Conservation (phyloP, 305 asterid species). For the Fraxinus greggii region DNA sequence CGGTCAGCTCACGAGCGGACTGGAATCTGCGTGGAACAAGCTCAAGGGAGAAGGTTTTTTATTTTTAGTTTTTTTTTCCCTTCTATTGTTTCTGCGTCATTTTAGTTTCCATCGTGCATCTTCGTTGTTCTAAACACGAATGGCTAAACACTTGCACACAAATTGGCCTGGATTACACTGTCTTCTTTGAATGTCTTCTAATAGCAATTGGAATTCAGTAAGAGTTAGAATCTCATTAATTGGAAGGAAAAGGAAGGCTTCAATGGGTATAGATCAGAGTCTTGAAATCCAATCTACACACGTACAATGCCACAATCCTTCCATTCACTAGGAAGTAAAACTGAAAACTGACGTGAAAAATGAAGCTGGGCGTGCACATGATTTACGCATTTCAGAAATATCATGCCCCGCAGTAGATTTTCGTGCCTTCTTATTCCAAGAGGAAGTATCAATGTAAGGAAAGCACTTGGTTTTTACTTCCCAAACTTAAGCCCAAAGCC, state of each 20-base stretch:
- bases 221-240: background rate
- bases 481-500: background rate
- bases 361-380: background rate
- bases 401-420: background rate
- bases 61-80: background rate
- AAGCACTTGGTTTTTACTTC: background rate
- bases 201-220: background rate
- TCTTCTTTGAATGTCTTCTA: background rate
- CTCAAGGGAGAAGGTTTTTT: conserved; percentile 90
- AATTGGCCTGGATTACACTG: background rate
- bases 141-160: background rate
- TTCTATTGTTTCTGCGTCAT: background rate
- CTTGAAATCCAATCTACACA: background rate
- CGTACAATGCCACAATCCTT: background rate
- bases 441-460: background rate
- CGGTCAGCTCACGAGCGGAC: conserved; percentile 89
- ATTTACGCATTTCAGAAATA: background rate
- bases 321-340: background rate
- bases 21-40: conserved; percentile 93
- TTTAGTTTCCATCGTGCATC: background rate
- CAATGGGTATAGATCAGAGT: background rate
- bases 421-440: background rate
- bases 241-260: background rate
- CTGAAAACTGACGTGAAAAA: background rate
- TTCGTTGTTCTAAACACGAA: background rate